Evolutionary conservation across 2,329 filamentous ascomycete genomes (phyloP), one percentile per base, ranked within the genome.

Genomic region (Pestalotiopsis sp.): DNA sequence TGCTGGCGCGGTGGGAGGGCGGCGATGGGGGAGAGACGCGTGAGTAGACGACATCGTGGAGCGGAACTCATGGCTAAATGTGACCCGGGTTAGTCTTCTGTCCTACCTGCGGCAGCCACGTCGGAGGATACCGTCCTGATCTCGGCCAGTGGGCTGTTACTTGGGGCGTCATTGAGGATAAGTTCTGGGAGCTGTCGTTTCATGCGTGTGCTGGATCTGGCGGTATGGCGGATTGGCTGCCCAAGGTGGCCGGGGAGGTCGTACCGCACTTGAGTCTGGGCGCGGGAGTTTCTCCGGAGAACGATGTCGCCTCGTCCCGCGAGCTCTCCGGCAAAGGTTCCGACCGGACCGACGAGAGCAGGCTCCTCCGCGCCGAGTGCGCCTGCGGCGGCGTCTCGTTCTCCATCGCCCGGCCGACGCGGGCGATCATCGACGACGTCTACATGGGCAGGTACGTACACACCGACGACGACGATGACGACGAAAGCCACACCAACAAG

Each of bases 341-440:
- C 68, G 67, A 78, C 6, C 80, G 80, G 6, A 64, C 66, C 0
- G 73, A 80, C 9, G 82, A 81, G 11, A 72, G 78, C 52, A 79
- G 83, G 49, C 73, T 79, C 20, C 77, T 86, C 13, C 79, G 80
- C 0, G 84, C 79, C 0, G 70, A 83, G 69, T 86, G 84, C 71
- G 77, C 80, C 67, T 86, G 84, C 68, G 82, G 81, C 60, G 83
- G 84, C 13, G 81, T 86, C 0, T 82, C 80, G 4, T 85, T 86
- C 71, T 81, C 80, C 11, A 77, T 86, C 41, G 70, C 76, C 13
- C 77, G 82, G 4, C 84, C 84, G 1, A 77, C 73, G 3, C 65
- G 76, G 6, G 73, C 75, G 17, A 74, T 77, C 3, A 72, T 77
- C 25, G 70, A 73, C 1, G 64, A 75, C 23, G 75, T 81, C 61